Evolutionary conservation across 2,329 filamentous ascomycete species (phyloP), one percentile per base, ranked within the genome.

Genomic region (Neonectria neomacrospora): DNA sequence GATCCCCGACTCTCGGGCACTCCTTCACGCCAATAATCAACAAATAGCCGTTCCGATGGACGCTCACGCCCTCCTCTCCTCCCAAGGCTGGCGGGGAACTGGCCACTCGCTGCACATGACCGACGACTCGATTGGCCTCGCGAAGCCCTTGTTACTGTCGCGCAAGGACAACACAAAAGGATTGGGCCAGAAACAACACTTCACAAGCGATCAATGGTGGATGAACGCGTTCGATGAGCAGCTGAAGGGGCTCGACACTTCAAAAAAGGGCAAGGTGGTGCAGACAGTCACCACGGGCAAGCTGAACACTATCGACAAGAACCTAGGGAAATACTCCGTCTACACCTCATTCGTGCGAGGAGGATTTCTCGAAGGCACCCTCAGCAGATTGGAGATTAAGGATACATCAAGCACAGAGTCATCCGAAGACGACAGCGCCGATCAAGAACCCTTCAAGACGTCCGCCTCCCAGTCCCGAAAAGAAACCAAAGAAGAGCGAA

Each of bases 191-290:
- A 93, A 92, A 77, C 83, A 85, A 61, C 86, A 88, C 66, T 84
- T 84, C 66, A 87, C 85, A 22, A 87, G 84, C 71, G 95, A 97
- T 75, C 94, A 97, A 77, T 99, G 96, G 96, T 99, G 96, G 96
- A 85, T 97, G 79, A 91, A 93, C 62, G 96, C 96, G 11, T 97
- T 97, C 71, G 95, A 98, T 79, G 90, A 94, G 76, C 94, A 94
- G 59, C 82, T 97, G 68, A 91, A 96, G 78, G 91, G 90, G 4
- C 85, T 97, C 56, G 91, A 92, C 75, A 88, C 86, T 1, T 83
- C 84, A 23, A 83, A 83, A 68, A 79, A 86, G 68, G 84, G 88
- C 56, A 80, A 82, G 70, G 81, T 88, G 59, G 79, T 86, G 70
- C 80, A 90, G 82, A 85, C 86, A 63, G 76, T 87, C 66, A 81